Evolutionary conservation across 176 grass and related monocot genomes (phyloP), one percentile per base, ranked within the genome.

Genomic region (Triticum timopheevii): DNA sequence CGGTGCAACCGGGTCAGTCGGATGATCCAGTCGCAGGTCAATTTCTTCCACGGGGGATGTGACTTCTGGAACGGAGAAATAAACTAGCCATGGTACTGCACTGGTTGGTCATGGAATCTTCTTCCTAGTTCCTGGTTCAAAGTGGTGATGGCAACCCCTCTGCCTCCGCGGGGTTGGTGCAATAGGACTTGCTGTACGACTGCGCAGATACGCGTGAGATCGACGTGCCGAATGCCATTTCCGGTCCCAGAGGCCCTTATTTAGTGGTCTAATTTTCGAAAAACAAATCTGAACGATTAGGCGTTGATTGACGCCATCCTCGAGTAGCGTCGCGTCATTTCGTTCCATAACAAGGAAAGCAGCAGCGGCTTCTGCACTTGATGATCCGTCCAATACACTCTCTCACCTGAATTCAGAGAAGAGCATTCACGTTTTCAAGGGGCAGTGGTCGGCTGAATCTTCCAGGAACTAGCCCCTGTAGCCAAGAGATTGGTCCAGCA

Each of bases 101-200:
- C 19, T 6, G 20, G n/a, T 59, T 72, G 69, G 59, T 8, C 33
- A 15, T 73, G 58, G 70, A 82, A 76, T 40, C 70, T 65, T 76
- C 54, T 15, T 52, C 73, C 8, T 11, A 10, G 45, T 33, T 76
- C 45, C 23, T 40, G 42, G 69, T 66, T 42, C 16, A 15, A 49
- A 66, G 20, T 20, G 15, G 22, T 1, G 52, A 80, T 3, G 10
- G 36, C 13, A 36, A 36, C 8, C 65, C 28, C 6, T 7, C 31
- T 75, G 2, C 16, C 38, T 44, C 4, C 8, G 10, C 11, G 24
- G 58, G 40, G 79, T 90, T 83, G 84, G 89, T 90, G 89, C 11
- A 87, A 66, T 4, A 83, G 73, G 61, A 73, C 40, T 23, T 23
- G 13, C 17, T 56, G 54, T 79, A 13, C 77, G 1, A 0, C 54